Conservation (phyloP, 306 rosid genomes). For the Acacia acuminata region DNA sequence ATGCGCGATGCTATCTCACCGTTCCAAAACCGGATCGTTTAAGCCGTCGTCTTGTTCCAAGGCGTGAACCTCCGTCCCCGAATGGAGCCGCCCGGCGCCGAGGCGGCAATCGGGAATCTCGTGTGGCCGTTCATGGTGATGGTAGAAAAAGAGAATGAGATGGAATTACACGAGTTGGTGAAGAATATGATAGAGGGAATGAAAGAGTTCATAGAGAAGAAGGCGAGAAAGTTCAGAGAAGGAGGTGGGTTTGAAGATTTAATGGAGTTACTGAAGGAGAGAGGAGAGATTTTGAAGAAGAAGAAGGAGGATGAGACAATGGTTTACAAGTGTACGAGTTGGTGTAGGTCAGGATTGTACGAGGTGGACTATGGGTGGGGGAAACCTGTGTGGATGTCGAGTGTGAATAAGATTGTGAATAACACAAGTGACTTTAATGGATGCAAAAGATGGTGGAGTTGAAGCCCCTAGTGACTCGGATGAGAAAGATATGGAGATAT, state of each 20-base stretch:
- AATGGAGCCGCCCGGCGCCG: constrained; percentile 42
- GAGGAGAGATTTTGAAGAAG: constrained; percentile 26
- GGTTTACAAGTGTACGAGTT: constrained; percentile 46
- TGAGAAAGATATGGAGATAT: neutral
- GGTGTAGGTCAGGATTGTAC: constrained; percentile 41
- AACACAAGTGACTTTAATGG: constrained; percentile 45
- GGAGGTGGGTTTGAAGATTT: constrained; percentile 30
- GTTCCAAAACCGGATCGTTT: constrained; percentile 26
- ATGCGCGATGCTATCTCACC: constrained; percentile 21
- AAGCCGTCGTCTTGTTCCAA: constrained; percentile 43
- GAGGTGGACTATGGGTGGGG: constrained; percentile 45
- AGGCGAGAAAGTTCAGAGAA: constrained; percentile 31
- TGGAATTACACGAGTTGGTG: constrained; percentile 34
- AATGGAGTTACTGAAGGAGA: constrained; percentile 42
- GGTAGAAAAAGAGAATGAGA: constrained; percentile 38
- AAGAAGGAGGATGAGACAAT: neutral
- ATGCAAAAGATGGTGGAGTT: constrained; percentile 40
- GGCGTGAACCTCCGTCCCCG: constrained; percentile 51
- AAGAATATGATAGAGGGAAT: constrained; percentile 35
- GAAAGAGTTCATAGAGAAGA: constrained; percentile 34
- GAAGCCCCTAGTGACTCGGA: constrained; percentile 41
- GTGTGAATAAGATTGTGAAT: constrained; percentile 36
- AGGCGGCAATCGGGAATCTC: constrained; percentile 35
- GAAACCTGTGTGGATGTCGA: too few relatives aligned
- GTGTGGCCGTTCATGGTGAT: constrained; percentile 46